Base-by-base conservation (phyloP, 2,329 filamentous ascomycete species). In the Onygena corvina region DNA sequence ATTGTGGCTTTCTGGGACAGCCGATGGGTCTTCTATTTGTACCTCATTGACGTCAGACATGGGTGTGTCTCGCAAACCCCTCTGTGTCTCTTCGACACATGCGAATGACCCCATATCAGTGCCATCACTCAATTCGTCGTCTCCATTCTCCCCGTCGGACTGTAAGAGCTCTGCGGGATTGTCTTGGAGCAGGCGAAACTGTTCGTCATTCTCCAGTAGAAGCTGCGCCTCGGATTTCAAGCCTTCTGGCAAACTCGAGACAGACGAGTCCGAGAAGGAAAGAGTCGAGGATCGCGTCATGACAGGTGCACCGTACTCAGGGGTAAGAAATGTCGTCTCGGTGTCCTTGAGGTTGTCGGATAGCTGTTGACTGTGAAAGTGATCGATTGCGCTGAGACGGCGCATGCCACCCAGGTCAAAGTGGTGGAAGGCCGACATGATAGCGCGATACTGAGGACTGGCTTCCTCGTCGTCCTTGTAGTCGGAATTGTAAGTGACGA, bases 41-140 rank as follows among this genome's bases (percentile, higher is more conserved):
- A 12, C 35, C 18, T 38, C 35, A 12, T 8, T 3, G 23, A 20
- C 5, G 35, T 4, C 12, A 20, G 35, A 12, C 16, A 38, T 9
- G 12, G 20, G 35, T 9, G 16, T 21, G 35, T 20, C 23, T 20
- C 23, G 16, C 23, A 38, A 16, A 4, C 35, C 16, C 11, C 35
- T 20, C 3, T 21, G 20, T 23, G 21, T 18, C 11, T 40, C 36
- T 6, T 40, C 36, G 8, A 23, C 18, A 40, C 18, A 40, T 5
- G 7, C 8, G n/a, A 47, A 29, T 1, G 31, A 35, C 16, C 8
- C 45, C 9, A 21, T 34, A 12, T 47, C 45, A 5, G 45, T 31
- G 23, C 30, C 45, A 20, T 47, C 45, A 47, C 45, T 47, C 9
- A 35, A 35, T 20, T 47, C 45, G n/a, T 47, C 45, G 16, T 47